Percentiles rank a stretch among this genome's conserved stretches.
Evolutionary conservation across 352 stramenopile genomes (phyloP).

Genomic region (Pythium coloratum): DNA sequence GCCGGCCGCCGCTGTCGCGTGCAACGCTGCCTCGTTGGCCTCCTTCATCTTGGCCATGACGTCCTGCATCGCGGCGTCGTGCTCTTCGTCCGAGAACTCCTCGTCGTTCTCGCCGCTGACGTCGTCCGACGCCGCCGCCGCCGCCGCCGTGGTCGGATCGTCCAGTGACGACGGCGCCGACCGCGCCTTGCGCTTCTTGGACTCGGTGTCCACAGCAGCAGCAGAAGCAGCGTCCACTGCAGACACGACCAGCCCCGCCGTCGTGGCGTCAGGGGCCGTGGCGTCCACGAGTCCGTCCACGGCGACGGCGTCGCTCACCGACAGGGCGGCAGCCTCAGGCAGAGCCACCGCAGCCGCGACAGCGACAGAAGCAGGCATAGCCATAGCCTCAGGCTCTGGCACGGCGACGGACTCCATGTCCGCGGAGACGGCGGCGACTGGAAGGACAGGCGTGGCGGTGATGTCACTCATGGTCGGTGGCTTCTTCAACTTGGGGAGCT

Average conservation of each 20-base stretch:
- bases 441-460: slow-evolving; percentile 23
- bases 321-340: slow-evolving; percentile 20
- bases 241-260: neutral
- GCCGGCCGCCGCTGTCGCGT: slow-evolving; percentile 24
- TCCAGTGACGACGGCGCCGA: neutral
- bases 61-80: slow-evolving; percentile 45
- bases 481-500: slow-evolving; percentile 20
- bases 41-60: slow-evolving; percentile 70
- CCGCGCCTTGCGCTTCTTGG: slow-evolving; percentile 22
- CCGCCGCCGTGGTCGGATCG: slow-evolving; percentile 13
- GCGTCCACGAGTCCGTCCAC: slow-evolving; percentile 4
- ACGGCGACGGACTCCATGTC: slow-evolving; percentile 4
- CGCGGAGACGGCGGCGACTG: neutral
- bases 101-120: slow-evolving; percentile 35
- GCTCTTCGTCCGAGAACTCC: slow-evolving; percentile 54
- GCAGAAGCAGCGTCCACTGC: neutral
- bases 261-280: neutral
- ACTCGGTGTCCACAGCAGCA: slow-evolving; percentile 7
- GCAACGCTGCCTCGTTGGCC: slow-evolving; percentile 26
- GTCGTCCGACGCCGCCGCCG: slow-evolving; percentile 28
- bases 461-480: slow-evolving; percentile 17
- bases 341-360: neutral
- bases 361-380: neutral
- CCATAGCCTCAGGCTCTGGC: slow-evolving; percentile 1
- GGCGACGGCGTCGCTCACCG: neutral